Percentiles rank a stretch among this genome's conserved stretches.
Conservation (phyloP, 371 early-diverging fungal genomes). For the Zychaea mexicana region DNA sequence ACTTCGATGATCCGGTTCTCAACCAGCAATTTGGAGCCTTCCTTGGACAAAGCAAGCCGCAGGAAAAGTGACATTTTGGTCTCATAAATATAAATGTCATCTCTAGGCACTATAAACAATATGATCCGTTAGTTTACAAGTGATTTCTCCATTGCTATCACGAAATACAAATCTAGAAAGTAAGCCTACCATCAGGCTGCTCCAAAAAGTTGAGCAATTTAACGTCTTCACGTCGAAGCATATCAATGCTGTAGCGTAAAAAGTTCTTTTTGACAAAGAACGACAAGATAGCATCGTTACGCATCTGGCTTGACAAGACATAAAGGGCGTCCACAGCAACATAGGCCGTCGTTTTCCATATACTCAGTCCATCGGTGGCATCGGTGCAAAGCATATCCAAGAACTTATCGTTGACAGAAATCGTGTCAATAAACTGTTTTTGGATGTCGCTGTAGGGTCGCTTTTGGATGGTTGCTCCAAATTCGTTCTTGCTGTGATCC, state of each 20-base stretch:
- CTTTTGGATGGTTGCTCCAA: background rate
- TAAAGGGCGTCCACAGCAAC: constrained; percentile 74
- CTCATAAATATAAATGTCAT: constrained; percentile 75
- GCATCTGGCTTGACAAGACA: constrained; percentile 50
- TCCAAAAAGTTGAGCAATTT: constrained; percentile 62
- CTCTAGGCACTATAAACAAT: constrained; percentile 42
- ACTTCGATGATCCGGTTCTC: constrained; percentile 80
- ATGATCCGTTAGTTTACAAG: too few relatives aligned
- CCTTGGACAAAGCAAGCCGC: constrained; percentile 69
- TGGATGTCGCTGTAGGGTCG: background rate
- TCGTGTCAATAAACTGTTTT: constrained; percentile 20
- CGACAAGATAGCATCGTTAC: constrained; percentile 57
- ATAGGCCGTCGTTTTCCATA: constrained; percentile 88
- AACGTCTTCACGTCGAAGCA: constrained; percentile 69
- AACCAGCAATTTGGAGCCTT: constrained; percentile 78
- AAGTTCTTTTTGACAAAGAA: constrained; percentile 73
- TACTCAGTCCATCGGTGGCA: constrained; percentile 77
- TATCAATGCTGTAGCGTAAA: constrained; percentile 64
- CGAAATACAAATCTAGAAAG: background rate
- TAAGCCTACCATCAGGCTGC: constrained; percentile 46
- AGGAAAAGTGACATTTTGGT: constrained; percentile 83
- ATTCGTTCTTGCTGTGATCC: constrained; percentile 7
- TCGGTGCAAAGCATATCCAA: constrained; percentile 77
- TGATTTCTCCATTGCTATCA: background rate
- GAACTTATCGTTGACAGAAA: constrained; percentile 54